Conservation (phyloP, 495 filamentous ascomycete species). For the Penicillium malachiteum region DNA sequence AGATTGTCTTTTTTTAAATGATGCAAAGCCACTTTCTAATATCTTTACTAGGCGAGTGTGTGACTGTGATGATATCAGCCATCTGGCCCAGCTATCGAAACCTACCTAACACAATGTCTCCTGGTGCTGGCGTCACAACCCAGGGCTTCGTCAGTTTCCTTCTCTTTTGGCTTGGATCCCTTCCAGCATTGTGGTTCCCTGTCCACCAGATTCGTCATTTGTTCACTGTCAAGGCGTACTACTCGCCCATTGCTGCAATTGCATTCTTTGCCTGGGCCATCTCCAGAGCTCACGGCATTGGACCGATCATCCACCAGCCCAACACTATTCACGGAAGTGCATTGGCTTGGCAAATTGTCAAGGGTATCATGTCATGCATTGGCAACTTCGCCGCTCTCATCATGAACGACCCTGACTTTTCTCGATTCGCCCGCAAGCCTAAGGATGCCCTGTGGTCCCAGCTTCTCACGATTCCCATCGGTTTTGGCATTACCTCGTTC, state of each 20-base stretch:
- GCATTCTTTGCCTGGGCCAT: slow-evolving; percentile 92
- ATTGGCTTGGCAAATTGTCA: slow-evolving; percentile 79
- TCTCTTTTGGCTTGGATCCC: slow-evolving; percentile 75
- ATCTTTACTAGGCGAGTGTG: slow-evolving; percentile 56
- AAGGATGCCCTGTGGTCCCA: slow-evolving; percentile 87
- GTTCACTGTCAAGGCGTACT: slow-evolving; percentile 86
- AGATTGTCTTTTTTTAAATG: background rate
- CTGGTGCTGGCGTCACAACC: slow-evolving; percentile 68
- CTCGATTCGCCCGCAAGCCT: slow-evolving; percentile 80
- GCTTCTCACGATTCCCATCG: slow-evolving; percentile 78
- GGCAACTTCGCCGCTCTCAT: slow-evolving; percentile 88
- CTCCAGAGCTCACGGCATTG: slow-evolving; percentile 77
- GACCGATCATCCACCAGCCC: slow-evolving; percentile 78
- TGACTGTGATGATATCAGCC: slow-evolving; percentile 76
- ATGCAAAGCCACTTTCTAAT: background rate
- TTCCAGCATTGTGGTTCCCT: slow-evolving; percentile 81
- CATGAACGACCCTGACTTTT: slow-evolving; percentile 83
- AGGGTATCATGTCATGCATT: slow-evolving; percentile 82
- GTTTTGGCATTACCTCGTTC: slow-evolving; percentile 87
- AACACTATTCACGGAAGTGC: slow-evolving; percentile 62
- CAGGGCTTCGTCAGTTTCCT: slow-evolving; percentile 77
- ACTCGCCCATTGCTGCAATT: slow-evolving; percentile 80
- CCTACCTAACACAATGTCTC: slow-evolving; percentile 67
- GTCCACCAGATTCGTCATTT: slow-evolving; percentile 68
- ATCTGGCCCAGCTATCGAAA: slow-evolving; percentile 72